Base-by-base conservation (phyloP, 78 protist species). In the Dictyostelium capitatum region DNA sequence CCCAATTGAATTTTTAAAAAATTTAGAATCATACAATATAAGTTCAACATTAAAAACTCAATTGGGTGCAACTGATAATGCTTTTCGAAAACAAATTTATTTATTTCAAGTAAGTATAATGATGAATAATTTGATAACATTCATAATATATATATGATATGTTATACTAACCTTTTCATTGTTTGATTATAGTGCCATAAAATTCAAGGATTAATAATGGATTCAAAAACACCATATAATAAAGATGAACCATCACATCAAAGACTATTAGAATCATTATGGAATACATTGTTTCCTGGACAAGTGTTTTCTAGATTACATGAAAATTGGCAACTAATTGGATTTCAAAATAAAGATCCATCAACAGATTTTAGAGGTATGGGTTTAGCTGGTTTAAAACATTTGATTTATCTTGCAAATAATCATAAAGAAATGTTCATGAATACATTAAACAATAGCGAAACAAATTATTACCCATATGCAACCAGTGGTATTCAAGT, bases 331-430 rank as follows among this genome's bases (percentile, higher is more conserved):
- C 75, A 81, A 72, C 46, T 25, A 4, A 89, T 89, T 77, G 95
- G 95, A 15, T 91, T 91, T 56, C 95, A 91, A 54, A 67, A 81
- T 15, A 82, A 82, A 81, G 95, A 91, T 81, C 95, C 95, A 41
- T 53, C 95, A 4, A 81, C 82, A 5, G 95, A 91, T 56, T 91
- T 91, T 25, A 57, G 95, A 46, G 89, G 95, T 25, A 91, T 91
- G 95, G 95, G 95, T 3, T 46, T 85, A 30, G 92, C 92, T 0
- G 92, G 92, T 57, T 64, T 85, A 11, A 85, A 85, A 57, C 92
- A 85, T 75, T 72, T 85, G 9, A 43, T 85, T 9, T 85, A 85
- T 37, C 46, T 85, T 23, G 82, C 92, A 53, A 64, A 41, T 2
- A 8, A 85, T 32, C 72, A 85, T 85, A 41, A 46, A 10, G 92